phyloP scores from a whole-genome alignment of 139 green algal species.

The Chlorella sp. region DNA sequence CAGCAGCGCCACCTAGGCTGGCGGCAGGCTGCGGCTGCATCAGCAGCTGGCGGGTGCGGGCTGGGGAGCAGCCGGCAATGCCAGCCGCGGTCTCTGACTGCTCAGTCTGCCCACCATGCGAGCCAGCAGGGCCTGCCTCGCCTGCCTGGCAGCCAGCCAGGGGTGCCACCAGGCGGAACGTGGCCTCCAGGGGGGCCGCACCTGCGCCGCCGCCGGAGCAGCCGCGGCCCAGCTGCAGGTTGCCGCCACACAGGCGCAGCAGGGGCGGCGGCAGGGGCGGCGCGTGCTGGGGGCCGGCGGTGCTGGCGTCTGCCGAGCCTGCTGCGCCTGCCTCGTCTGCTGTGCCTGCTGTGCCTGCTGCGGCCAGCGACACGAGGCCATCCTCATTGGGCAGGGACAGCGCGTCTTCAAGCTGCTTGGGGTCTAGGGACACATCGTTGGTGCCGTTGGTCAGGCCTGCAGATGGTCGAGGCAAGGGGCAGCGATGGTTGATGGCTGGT shows the following conservation, averaged over 20 bases:
- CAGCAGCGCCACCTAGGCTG: neutral
- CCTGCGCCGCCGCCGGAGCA: neutral
- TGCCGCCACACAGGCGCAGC: slow-evolving; percentile 1
- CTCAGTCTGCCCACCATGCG: neutral
- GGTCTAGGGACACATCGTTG: slow-evolving; percentile 24
- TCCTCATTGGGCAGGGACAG: neutral
- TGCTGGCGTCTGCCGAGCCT: neutral
- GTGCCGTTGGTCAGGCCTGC: slow-evolving; percentile 45
- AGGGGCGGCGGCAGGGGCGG: neutral
- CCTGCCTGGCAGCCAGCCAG: neutral
- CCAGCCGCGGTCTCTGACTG: too few relatives aligned
- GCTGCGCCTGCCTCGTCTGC: too few relatives aligned
- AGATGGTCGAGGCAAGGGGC: too few relatives aligned
- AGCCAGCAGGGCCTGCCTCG: neutral
- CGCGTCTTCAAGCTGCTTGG: neutral
- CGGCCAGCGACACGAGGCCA: slow-evolving; percentile 20
- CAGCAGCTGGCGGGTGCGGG: neutral
- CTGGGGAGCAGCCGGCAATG: neutral
- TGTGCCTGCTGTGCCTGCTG: neutral
- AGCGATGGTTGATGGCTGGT: too few relatives aligned
- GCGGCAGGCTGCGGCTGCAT: neutral
- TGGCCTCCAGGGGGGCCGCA: slow-evolving; percentile 34
- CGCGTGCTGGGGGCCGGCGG: neutral
- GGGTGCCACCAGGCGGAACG: slow-evolving; percentile 30
- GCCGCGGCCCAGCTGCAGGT: neutral